Conservation (phyloP, 2,329 filamentous ascomycete species). For the Trichoderma breve region DNA sequence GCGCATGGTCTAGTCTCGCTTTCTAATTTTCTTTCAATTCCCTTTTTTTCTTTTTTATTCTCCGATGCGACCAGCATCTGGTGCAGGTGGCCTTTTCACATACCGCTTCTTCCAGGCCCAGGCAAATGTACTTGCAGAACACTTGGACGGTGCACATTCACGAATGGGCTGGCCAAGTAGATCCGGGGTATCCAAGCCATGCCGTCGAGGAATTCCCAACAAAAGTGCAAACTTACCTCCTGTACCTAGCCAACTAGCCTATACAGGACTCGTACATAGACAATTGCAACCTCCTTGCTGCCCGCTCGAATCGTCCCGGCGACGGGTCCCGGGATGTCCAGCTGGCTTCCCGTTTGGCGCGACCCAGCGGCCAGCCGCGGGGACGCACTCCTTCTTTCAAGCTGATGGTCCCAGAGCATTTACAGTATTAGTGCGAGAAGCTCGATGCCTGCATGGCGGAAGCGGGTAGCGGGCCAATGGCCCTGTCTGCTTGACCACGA, state of each 20-base stretch:
- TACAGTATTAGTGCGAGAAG: neutral
- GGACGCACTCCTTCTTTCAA: neutral
- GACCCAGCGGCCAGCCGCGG: conserved; percentile 9
- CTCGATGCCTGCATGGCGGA: conserved; percentile 3
- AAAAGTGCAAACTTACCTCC: neutral
- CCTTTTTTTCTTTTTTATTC: conserved; percentile 7
- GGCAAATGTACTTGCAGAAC: neutral
- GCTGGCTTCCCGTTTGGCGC: conserved; percentile 3
- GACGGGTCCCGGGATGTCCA: conserved; percentile 9
- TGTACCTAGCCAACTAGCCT: neutral
- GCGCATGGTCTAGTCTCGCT: conserved; percentile 6
- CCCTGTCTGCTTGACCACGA: conserved; percentile 12
- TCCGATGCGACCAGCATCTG: neutral
- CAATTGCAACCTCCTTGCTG: neutral
- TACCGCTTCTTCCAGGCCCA: conserved; percentile 14
- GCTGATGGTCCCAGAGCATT: neutral
- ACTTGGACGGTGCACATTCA: neutral
- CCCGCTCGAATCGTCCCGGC: neutral
- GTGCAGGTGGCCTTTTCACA: conserved; percentile 3
- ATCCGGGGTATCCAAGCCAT: conserved; percentile 2
- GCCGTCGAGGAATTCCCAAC: neutral
- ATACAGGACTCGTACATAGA: neutral
- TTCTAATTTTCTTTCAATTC: neutral
- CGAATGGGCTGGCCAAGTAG: neutral
- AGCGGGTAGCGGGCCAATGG: conserved; percentile 17